A percentile compares a stretch with the other conserved stretches of the same genome.
phyloP scores from a whole-genome alignment of 176 grass and related monocot species.

The Pontederia crassipes region DNA sequence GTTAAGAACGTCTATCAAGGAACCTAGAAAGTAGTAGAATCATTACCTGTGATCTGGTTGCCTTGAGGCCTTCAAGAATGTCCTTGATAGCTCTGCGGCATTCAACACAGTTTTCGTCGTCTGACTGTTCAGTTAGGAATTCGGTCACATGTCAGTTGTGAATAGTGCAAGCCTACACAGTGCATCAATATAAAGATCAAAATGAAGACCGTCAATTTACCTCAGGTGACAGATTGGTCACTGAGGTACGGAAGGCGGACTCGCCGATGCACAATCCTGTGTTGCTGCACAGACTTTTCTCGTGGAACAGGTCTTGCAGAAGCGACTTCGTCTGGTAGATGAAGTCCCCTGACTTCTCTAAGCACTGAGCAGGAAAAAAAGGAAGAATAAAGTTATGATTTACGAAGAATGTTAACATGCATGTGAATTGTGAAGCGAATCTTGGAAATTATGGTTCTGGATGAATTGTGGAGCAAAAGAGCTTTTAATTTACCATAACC shows the following conservation, averaged over 20 bases:
- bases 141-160: neutral
- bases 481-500: neutral
- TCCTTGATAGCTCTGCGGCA: neutral
- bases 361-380: neutral
- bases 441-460: neutral
- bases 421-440: neutral
- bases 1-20: too few relatives aligned
- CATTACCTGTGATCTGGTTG: neutral
- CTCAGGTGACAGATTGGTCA: neutral
- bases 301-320: conserved; percentile 2
- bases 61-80: neutral
- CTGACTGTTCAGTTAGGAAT: neutral
- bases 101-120: neutral
- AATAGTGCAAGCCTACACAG: neutral
- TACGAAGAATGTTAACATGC: neutral
- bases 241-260: neutral
- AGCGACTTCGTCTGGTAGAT: neutral
- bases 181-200: neutral
- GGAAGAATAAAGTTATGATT: neutral
- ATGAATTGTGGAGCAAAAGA: too few relatives aligned
- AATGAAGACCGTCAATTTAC: neutral
- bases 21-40: neutral
- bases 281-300: neutral
- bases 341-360: neutral
- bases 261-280: neutral